phyloP scores from a whole-genome alignment of 352 stramenopile species.

The Albugo candida region DNA sequence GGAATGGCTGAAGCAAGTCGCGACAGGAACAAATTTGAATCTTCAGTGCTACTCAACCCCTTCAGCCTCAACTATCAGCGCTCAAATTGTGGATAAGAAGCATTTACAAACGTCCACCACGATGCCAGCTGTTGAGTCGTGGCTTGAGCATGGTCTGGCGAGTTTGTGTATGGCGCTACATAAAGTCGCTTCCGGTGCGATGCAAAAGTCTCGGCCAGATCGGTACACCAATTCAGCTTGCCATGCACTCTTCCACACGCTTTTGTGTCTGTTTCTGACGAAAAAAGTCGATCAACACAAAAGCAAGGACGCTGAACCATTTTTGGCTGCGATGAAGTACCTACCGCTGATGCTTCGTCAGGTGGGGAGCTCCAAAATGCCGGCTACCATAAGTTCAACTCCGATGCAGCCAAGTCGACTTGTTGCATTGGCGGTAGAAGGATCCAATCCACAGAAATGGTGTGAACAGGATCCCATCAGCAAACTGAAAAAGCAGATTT shows the following conservation, averaged over 20 bases:
- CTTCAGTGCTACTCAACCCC: neutral
- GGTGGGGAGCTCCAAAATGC: slow-evolving; percentile 6
- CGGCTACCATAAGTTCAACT: too few species aligned
- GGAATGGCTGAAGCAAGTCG: slow-evolving; percentile 2
- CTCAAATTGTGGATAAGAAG: neutral
- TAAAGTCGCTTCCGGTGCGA: slow-evolving; percentile 60
- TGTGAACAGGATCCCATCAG: neutral
- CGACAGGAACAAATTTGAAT: neutral
- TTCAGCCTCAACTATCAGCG: neutral
- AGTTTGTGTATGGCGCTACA: slow-evolving; percentile 74
- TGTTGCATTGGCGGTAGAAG: slow-evolving; percentile 10
- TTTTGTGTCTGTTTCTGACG: slow-evolving; percentile 58
- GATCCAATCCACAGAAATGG: neutral
- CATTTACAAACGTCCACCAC: neutral
- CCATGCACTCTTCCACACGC: slow-evolving; percentile 58
- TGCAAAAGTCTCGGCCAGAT: slow-evolving; percentile 67
- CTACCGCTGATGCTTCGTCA: slow-evolving; percentile 52
- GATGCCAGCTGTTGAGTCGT: slow-evolving; percentile 3
- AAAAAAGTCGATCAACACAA: slow-evolving; percentile 21
- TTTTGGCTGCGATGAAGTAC: slow-evolving; percentile 55
- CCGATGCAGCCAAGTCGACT: too few species aligned
- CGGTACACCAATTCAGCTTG: slow-evolving; percentile 55
- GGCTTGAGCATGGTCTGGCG: slow-evolving; percentile 42
- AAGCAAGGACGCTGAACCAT: slow-evolving; percentile 31
- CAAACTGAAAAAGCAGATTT: slow-evolving; percentile 20